Evolutionary conservation across 139 green algal genomes (phyloP).

Genomic region (Axilococcus clingmanii): DNA sequence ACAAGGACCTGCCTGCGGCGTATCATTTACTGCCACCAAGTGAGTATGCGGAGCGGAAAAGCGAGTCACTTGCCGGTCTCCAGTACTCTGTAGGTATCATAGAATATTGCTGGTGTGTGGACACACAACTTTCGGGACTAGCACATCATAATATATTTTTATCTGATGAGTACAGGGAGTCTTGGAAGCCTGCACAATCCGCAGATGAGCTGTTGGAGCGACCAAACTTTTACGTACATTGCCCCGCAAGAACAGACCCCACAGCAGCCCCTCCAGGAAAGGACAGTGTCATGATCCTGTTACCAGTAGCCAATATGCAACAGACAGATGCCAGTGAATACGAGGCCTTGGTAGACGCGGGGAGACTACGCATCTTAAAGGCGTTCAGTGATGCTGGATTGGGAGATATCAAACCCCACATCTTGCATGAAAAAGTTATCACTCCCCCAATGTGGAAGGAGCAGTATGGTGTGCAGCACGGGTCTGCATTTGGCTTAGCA

Average conservation of each 20-base stretch:
- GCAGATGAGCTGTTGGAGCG: constrained; percentile 30
- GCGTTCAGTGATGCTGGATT: constrained; percentile 38
- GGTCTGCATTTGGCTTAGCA: constrained; percentile 71
- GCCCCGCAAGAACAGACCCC: constrained; percentile 65
- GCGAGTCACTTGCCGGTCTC: constrained; percentile 12
- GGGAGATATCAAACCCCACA: constrained; percentile 24
- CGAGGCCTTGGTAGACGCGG: constrained; percentile 38
- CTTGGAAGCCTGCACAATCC: constrained; percentile 43
- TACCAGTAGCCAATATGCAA: constrained; percentile 68
- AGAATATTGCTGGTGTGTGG: constrained; percentile 61
- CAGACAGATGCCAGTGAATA: constrained; percentile 38
- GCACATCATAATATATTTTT: constrained; percentile 86
- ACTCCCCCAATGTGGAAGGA: constrained; percentile 21
- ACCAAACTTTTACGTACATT: constrained; percentile 85
- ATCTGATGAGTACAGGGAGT: constrained; percentile 30
- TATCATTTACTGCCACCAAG: constrained; percentile 36
- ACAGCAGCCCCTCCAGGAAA: constrained; percentile 49
- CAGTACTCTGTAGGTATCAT: constrained; percentile 71
- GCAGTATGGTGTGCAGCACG: constrained; percentile 64
- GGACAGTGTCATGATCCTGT: constrained; percentile 54
- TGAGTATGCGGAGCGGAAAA: constrained; percentile 3
- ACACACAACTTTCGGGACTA: constrained; percentile 27
- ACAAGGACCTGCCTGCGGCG: constrained; percentile 47
- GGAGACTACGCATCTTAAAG: constrained; percentile 40
- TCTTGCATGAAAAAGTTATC: constrained; percentile 54